These are phyloP conservation scores for Trichoderma cornu-damae DNA, from an alignment of 2,329 filamentous ascomycete genomes.

Conservation along the genomic window DNA sequence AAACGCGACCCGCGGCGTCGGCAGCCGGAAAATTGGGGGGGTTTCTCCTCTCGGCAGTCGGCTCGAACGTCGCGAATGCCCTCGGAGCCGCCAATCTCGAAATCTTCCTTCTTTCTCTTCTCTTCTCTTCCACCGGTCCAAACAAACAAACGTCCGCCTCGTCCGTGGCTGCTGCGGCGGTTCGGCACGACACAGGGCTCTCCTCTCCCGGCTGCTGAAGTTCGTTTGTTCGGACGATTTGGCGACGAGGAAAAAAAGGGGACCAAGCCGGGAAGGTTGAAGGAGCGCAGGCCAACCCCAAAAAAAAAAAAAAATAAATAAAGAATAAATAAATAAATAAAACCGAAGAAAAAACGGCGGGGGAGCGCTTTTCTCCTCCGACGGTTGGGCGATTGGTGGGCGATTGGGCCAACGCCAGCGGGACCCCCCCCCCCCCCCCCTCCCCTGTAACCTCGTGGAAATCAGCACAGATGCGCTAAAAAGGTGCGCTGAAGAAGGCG, in stretches of 20 bases:
- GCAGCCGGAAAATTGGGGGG: neutral
- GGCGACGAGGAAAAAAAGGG: neutral
- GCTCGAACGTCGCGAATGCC: neutral
- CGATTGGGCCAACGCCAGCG: conserved; percentile 14
- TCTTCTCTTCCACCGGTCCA: neutral
- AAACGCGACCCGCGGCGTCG: conserved; percentile 10
- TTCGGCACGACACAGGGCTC: conserved; percentile 15
- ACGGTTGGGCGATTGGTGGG: conserved; percentile 8
- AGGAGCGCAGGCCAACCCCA: neutral
- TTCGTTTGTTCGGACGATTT: conserved; percentile 7
- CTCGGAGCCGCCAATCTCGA: neutral
- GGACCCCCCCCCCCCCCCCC: too few relatives aligned
- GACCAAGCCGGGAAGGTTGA: neutral
- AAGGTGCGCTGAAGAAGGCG: conserved; percentile 16
- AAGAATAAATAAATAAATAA: too few relatives aligned
- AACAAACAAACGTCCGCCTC: neutral
- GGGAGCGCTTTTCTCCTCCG: conserved; percentile 13
- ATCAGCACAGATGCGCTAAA: conserved; percentile 16
- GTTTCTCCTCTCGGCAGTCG: neutral
- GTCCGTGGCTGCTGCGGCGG: conserved; percentile 8
- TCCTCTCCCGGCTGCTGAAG: conserved; percentile 15
- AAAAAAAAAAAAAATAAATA: too few relatives aligned
- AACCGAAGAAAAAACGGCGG: conserved; percentile 8
- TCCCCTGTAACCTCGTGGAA: conserved; percentile 19
- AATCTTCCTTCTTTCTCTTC: neutral